phyloP scores from a whole-genome alignment of 139 green algal genomes.

The Prasinococcaceae sp. region DNA sequence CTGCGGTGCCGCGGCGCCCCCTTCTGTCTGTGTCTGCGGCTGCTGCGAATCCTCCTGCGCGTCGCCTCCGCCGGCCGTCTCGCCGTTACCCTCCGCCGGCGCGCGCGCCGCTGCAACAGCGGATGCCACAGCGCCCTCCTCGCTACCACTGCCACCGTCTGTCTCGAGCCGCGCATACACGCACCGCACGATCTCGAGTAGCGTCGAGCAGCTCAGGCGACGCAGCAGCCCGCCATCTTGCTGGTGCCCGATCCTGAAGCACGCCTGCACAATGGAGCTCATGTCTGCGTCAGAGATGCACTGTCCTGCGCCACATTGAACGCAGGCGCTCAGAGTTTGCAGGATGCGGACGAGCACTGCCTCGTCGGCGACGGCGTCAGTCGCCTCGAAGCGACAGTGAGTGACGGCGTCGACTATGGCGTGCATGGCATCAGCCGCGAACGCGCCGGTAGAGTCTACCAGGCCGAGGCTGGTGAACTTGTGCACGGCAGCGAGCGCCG shows the following conservation, averaged over 20 bases:
- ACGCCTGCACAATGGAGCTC: conserved; percentile 58
- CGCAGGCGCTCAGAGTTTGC: conserved; percentile 22
- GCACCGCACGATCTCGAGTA: conserved; percentile 23
- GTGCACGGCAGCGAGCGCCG: conserved; percentile 62
- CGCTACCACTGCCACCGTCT: no score
- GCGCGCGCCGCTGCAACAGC: no score
- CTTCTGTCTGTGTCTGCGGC: background rate
- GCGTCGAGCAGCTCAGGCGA: conserved; percentile 14
- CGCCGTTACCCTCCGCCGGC: no score
- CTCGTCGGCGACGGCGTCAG: conserved; percentile 74
- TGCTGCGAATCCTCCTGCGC: background rate
- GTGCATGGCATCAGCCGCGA: conserved; percentile 55
- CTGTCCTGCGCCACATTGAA: background rate
- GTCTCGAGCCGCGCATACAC: conserved; percentile 16
- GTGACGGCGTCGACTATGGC: conserved; percentile 69
- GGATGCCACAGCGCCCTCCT: no score
- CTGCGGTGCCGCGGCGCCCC: background rate
- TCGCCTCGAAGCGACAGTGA: conserved; percentile 85
- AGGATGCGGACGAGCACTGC: conserved; percentile 88
- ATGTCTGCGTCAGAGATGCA: conserved; percentile 43
- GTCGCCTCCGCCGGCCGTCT: no score
- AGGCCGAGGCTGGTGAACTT: conserved; percentile 57
- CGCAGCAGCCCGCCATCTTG: conserved; percentile 28
- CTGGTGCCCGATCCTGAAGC: conserved; percentile 65
- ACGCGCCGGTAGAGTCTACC: conserved; percentile 24